Base-by-base conservation (phyloP, 2,329 filamentous ascomycete species). In the Paracorniculantispora psalliotae region DNA sequence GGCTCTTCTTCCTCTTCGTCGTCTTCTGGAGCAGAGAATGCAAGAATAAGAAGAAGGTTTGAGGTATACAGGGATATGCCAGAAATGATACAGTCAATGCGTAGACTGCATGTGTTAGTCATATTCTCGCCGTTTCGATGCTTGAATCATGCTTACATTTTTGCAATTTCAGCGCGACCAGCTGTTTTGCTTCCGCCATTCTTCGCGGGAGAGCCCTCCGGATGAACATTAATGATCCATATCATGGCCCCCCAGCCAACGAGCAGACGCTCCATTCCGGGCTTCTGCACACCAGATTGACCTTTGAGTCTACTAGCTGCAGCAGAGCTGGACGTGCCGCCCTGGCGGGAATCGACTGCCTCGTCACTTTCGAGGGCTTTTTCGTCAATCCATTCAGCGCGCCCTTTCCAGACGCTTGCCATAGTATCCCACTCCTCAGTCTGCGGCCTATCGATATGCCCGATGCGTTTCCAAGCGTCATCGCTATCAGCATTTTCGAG, bases 81-180 rank as follows among this genome's bases (percentile, higher is more conserved):
- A 71, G 94, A 96, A 79, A 99, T 91, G 72, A 96, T 92, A 79
- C 94, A 97, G 77, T 99, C 94, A 75, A 94, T 96, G 69, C 92
- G 90, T 75, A 97, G 84, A 75, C 89, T 92, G 64, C 19, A 26
- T 63, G n/a, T 25, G 70, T 75, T 65, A 75, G 71, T 47, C 44
- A 25, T 46, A 30, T n/a, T 28, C 19, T 15, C n/a, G 17, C 28
- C 52, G n/a, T 23, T 25, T 33, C 4, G 13, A 48, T 12, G 46
- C 0, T 15, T 25, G 19, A 50, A 21, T 17, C 2, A 12, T 4
- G 23, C 90, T 82, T 72, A 96, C 90, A 93, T 92, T 74, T 96
- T 96, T 62, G 91, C 86, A 70, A 97, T 93, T 71, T 97, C 91
- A 52, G 91, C 92, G 65, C 86, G 88, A 30, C 91, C 86, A 35